Percentiles rank a stretch among this genome's conserved stretches.
phyloP scores from a whole-genome alignment of 2,329 filamentous ascomycete species.

The Epichloe amarillans region DNA sequence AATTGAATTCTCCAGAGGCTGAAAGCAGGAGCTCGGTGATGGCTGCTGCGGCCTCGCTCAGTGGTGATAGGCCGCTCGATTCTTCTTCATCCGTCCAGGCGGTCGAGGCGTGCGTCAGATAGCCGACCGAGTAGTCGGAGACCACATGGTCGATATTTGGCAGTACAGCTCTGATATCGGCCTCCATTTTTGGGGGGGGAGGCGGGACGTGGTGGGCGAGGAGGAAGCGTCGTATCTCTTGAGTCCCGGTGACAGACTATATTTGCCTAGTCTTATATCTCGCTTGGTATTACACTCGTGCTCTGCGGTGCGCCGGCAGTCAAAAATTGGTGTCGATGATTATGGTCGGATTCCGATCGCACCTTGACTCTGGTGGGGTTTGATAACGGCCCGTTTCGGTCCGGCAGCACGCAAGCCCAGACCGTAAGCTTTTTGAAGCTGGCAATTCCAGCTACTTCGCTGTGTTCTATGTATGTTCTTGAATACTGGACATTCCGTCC shows the following conservation, averaged over 20 bases:
- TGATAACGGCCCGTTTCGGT: neutral
- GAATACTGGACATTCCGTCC: no score
- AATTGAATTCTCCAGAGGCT: constrained; percentile 71
- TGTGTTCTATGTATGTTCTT: no score
- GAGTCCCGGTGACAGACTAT: no score
- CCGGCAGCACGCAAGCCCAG: neutral
- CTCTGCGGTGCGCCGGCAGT: neutral
- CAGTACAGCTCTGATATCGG: constrained; percentile 71
- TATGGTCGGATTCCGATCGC: neutral
- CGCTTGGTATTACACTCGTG: no score
- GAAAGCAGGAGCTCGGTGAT: constrained; percentile 86
- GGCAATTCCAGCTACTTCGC: no score
- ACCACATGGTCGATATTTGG: constrained; percentile 80
- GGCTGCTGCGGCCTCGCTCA: constrained; percentile 70
- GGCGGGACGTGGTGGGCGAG: neutral
- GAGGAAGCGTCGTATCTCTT: neutral
- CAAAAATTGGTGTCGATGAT: neutral
- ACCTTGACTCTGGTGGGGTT: neutral
- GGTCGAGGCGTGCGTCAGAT: constrained; percentile 84
- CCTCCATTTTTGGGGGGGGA: constrained; percentile 52
- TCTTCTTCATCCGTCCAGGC: constrained; percentile 67
- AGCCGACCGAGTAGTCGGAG: constrained; percentile 87
- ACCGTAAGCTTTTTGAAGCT: no score
- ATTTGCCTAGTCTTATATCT: no score
- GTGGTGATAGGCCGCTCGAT: constrained; percentile 53